Conservation (phyloP, 192 early-diverging fungal species). For the Backusella liffmaniae region DNA sequence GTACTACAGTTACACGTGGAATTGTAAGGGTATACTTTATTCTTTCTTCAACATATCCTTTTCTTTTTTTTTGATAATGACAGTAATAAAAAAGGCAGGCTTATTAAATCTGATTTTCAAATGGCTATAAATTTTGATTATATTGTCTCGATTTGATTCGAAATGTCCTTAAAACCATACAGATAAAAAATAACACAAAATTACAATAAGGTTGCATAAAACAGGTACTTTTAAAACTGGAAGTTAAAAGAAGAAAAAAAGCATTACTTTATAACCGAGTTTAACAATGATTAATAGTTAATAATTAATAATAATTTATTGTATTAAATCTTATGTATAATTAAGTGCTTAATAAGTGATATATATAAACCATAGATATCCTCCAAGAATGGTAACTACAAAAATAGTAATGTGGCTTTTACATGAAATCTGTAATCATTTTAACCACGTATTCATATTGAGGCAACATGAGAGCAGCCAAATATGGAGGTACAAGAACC, state of each 20-base stretch:
- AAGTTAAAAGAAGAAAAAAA: not conserved
- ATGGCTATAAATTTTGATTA: not conserved
- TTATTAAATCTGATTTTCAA: not conserved
- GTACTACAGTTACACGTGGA: not conserved
- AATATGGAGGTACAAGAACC: conserved; percentile 42
- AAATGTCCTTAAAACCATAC: not conserved
- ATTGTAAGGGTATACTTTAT: not conserved
- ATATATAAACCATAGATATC: not conserved
- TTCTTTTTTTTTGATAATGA: not conserved
- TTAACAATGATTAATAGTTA: not conserved
- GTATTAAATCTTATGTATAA: not conserved
- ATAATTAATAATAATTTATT: not conserved
- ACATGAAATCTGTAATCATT: not conserved
- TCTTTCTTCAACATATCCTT: not conserved
- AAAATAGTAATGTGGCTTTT: not conserved
- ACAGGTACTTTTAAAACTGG: not conserved
- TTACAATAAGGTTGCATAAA: not conserved
- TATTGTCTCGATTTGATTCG: not conserved
- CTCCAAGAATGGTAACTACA: not conserved
- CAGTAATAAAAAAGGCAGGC: not conserved
- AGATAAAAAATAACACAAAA: not conserved
- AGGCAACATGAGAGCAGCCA: not conserved
- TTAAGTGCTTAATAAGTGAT: not conserved
- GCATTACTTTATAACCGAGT: too few relatives aligned
- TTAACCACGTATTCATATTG: conserved; percentile 3